Evolutionary conservation across 805 yeast genomes (phyloP).

Genomic region (Metschnikowia gruessii): DNA sequence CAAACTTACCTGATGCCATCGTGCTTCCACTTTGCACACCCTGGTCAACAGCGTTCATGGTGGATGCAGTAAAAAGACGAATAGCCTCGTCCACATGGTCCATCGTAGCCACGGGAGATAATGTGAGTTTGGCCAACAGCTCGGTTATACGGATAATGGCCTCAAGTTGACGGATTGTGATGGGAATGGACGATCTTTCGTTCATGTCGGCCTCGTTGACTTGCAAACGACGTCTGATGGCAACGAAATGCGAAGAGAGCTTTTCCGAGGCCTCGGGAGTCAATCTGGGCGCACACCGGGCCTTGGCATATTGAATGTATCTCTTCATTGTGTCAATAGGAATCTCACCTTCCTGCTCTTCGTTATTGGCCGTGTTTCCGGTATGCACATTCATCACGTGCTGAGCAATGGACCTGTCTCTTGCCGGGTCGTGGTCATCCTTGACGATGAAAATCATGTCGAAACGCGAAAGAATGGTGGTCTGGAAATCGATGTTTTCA

Average conservation of each 20-base stretch:
- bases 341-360: slow-evolving; percentile 70
- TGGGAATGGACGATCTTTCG: slow-evolving; percentile 93
- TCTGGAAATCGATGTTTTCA: slow-evolving; percentile 96
- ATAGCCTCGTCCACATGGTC: slow-evolving; percentile 95
- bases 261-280: slow-evolving; percentile 87
- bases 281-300: slow-evolving; percentile 89
- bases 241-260: slow-evolving; percentile 87
- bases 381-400: slow-evolving; percentile 96
- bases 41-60: slow-evolving; percentile 90
- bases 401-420: slow-evolving; percentile 87
- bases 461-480: slow-evolving; percentile 93
- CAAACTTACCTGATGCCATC: slow-evolving; percentile 54
- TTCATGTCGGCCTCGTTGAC: slow-evolving; percentile 76
- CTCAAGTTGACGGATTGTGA: slow-evolving; percentile 95
- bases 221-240: slow-evolving; percentile 80
- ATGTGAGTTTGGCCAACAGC: slow-evolving; percentile 80
- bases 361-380: slow-evolving; percentile 52
- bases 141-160: slow-evolving; percentile 96
- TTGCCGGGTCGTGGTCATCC: slow-evolving; percentile 83
- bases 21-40: slow-evolving; percentile 47
- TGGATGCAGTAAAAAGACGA: slow-evolving; percentile 90
- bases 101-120: slow-evolving; percentile 80
- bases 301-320: slow-evolving; percentile 85
- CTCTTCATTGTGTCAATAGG: slow-evolving; percentile 89
- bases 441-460: slow-evolving; percentile 98